Percentiles rank a stretch among this genome's conserved stretches.
Conservation (phyloP, 169 alveolate genomes). For the Plasmodium inui region DNA sequence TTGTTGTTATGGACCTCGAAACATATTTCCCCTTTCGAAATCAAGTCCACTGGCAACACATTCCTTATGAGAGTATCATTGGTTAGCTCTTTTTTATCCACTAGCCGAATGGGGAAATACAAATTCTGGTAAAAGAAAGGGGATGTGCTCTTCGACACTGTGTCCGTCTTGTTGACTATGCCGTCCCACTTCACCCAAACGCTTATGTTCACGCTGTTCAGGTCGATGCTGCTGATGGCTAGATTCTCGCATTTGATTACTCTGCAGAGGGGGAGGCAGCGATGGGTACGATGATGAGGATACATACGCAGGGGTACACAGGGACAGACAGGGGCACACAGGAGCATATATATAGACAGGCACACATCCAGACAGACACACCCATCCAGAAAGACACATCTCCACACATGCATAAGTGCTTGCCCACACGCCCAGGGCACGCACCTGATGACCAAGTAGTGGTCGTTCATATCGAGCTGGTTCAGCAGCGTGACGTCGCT, state of each 20-base stretch:
- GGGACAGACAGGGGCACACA: neutral
- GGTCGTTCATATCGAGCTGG: slow-evolving; percentile 75
- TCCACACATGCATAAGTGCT: no score
- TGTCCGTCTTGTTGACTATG: slow-evolving; percentile 80
- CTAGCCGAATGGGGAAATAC: slow-evolving; percentile 89
- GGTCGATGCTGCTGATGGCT: slow-evolving; percentile 86
- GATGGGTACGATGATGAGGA: neutral
- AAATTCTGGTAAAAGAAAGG: slow-evolving; percentile 89
- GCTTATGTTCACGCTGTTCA: slow-evolving; percentile 87
- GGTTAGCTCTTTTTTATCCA: slow-evolving; percentile 85
- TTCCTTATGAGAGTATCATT: slow-evolving; percentile 82
- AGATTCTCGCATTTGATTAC: slow-evolving; percentile 86
- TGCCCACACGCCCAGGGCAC: neutral
- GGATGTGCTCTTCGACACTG: slow-evolving; percentile 82
- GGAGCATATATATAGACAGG: neutral
- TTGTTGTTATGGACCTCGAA: slow-evolving; percentile 89
- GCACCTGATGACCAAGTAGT: slow-evolving; percentile 78
- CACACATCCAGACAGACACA: slow-evolving; percentile 64
- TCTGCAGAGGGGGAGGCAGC: slow-evolving; percentile 22
- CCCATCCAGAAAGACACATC: slow-evolving; percentile 43
- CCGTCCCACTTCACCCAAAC: slow-evolving; percentile 93
- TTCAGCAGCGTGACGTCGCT: slow-evolving; percentile 81
- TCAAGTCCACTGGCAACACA: slow-evolving; percentile 88
- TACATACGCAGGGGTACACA: neutral
- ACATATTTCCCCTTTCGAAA: slow-evolving; percentile 88